Conservation (phyloP, 257 asterid species). For the Solanum virginianum region DNA sequence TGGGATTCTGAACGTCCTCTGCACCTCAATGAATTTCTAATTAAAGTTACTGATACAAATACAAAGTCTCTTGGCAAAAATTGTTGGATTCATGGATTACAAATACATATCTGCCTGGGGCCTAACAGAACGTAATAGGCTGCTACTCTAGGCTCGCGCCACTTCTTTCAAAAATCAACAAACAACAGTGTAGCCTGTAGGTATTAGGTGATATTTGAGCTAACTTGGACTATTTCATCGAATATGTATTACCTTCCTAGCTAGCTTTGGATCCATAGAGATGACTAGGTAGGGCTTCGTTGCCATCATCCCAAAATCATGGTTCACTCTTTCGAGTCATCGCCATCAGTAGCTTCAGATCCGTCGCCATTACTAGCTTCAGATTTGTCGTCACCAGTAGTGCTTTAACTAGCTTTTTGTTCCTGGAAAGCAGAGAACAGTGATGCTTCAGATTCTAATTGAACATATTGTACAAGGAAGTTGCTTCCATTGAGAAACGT, state of each 20-base stretch:
- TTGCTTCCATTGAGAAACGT: neutral
- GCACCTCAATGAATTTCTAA: too few species aligned
- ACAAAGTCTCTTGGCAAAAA: too few species aligned
- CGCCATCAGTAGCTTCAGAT: too few species aligned
- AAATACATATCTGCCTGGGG: neutral
- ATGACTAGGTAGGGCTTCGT: too few species aligned
- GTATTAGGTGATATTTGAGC: neutral
- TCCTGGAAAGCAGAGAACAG: neutral
- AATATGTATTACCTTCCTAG: neutral
- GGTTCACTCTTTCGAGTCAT: neutral
- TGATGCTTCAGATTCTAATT: neutral
- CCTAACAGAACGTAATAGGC: neutral
- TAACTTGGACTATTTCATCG: neutral
- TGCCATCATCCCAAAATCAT: neutral
- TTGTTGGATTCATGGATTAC: too few species aligned
- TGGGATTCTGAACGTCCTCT: too few species aligned
- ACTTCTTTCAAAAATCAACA: too few species aligned
- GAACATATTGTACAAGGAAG: neutral
- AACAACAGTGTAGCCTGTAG: neutral
- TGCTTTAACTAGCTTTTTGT: neutral
- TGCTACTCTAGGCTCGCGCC: neutral
- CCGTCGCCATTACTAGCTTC: neutral
- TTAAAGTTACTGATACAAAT: too few species aligned
- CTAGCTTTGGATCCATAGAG: neutral
- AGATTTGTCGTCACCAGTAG: neutral